Evolutionary conservation across 1,284 basidiomycete species (phyloP), one percentile per base, ranked within the genome.

Genomic region (Bjerkandera adusta): DNA sequence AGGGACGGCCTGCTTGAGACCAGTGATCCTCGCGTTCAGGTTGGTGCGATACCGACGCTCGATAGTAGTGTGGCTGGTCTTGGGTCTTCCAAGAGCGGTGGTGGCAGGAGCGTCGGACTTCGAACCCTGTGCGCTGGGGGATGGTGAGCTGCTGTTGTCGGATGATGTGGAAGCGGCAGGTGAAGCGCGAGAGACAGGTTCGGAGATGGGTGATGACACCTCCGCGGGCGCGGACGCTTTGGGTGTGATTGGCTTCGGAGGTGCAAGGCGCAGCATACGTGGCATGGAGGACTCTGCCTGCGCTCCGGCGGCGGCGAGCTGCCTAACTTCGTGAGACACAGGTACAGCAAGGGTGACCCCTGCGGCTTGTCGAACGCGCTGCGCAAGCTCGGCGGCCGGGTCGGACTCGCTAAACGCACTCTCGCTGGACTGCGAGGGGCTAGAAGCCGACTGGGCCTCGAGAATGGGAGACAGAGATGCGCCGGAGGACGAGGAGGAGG

Each of bases 41-140:
- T 94, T 94, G 13, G 92, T 93, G 32, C 92, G 81, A 60, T 94
- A 91, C 25, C 92, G 77, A 12, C 92, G 80, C 66, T 95, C 92
- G 55, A 95, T 94, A 20, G 90, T 92, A 8, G 92, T 95, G 64
- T 95, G 92, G 49, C 88, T 90, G 0, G 88, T 90, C 66, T 90
- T 90, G n/a, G 85, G 81, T 3, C 86, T 79, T 1, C 68, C 66
- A n/a, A n/a, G n/a, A n/a, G n/a, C n/a, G n/a, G n/a, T n/a, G n/a
- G 67, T 51, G 33, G 53, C 39, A 10, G 56, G 51, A 4, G 55
- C 46, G 15, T 46, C 38, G 7, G 60, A 56, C 3, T 54, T 41
- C 1, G 60, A 40, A 30, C 46, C 43, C 8, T 58, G 58, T 5
- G 54, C 47, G 5, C 51, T 39, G 18, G 38, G 40, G 8, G 37